phyloP scores from a whole-genome alignment of 129 eudicot species.

The Silybum marianum region DNA sequence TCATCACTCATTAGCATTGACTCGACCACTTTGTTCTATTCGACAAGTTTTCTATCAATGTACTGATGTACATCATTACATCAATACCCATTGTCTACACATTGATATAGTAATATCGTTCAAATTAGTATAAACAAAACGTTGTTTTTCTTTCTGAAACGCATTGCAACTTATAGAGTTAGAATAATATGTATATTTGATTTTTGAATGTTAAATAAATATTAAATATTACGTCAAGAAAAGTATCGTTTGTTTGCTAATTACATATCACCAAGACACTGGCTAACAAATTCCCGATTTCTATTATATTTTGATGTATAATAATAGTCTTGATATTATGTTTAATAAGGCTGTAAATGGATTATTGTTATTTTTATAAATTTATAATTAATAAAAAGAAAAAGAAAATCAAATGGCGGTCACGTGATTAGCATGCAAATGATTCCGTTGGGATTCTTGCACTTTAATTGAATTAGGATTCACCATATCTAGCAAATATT shows the following conservation, averaged over 20 bases:
- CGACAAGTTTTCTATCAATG: neutral
- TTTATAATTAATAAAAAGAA: no score
- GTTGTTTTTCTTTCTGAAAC: no score
- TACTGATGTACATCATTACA: no score
- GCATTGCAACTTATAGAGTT: neutral
- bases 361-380: no score
- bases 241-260: no score
- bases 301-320: no score
- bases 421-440: conserved; percentile 28
- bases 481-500: conserved; percentile 13
- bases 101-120: neutral
- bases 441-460: conserved; percentile 9
- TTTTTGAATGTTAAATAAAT: neutral
- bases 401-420: neutral
- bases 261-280: neutral
- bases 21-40: neutral
- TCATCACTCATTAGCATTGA: neutral
- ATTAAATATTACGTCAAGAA: no score
- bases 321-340: neutral
- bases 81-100: neutral
- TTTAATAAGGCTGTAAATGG: neutral
- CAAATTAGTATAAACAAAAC: neutral
- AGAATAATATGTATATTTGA: neutral
- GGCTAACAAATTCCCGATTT: neutral
- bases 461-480: conserved; percentile 1